These are phyloP conservation scores for Pseudogymnoascus sp. DNA, from an alignment of 2,329 filamentous ascomycete species.

Conservation along the genomic window DNA sequence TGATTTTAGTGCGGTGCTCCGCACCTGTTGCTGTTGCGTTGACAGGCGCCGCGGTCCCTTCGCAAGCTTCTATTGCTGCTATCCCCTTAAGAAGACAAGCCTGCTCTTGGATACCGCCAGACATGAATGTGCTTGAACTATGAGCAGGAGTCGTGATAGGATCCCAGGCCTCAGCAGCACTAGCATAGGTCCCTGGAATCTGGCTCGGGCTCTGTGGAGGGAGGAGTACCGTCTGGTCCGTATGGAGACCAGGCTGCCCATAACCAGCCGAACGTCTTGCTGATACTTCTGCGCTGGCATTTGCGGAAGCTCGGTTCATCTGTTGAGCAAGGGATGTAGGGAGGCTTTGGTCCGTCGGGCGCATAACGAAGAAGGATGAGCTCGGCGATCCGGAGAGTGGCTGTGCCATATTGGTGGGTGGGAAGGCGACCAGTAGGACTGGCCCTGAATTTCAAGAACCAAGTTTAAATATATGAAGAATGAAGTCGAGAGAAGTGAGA, in stretches of 20 bases:
- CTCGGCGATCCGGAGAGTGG: not conserved
- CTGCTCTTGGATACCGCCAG: not conserved
- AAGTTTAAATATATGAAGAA: not conserved
- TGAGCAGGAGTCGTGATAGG: not conserved
- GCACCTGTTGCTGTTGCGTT: not conserved
- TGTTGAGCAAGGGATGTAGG: too few relatives aligned
- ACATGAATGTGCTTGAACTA: not conserved
- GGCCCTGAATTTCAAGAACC: not conserved
- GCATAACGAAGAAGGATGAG: not conserved
- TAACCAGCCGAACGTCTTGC: not conserved
- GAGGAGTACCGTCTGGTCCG: not conserved
- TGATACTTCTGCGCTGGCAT: not conserved
- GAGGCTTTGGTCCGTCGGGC: not conserved
- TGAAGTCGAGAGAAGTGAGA: not conserved
- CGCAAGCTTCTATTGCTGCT: not conserved
- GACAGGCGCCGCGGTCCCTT: not conserved
- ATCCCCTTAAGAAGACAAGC: not conserved
- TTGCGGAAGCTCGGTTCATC: not conserved
- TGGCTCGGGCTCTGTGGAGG: not conserved
- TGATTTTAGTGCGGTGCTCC: not conserved
- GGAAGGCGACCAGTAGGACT: not conserved
- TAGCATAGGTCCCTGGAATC: not conserved
- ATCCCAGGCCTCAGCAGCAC: not conserved
- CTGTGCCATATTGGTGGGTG: not conserved
- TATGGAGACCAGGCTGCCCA: not conserved